phyloP scores from a whole-genome alignment of 1,284 basidiomycete species.

The Malassezia brasiliensis region DNA sequence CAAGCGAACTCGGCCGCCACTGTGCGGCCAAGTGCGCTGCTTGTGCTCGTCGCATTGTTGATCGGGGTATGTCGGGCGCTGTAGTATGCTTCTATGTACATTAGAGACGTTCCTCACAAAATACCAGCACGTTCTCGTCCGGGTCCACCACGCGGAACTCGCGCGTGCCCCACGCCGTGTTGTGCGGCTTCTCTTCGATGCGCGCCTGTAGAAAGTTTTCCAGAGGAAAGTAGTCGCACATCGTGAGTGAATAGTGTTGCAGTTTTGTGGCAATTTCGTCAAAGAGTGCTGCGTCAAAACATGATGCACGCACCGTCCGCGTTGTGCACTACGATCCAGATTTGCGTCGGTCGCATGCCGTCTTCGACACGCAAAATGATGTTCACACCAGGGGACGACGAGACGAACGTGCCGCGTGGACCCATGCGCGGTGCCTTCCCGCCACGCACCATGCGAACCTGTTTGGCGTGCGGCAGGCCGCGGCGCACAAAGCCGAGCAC shows the following conservation, averaged over 20 bases:
- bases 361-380: constrained; percentile 2
- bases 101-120: constrained; percentile 12
- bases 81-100: neutral
- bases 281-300: constrained; percentile 7
- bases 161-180: constrained; percentile 29
- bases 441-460: constrained; percentile 8
- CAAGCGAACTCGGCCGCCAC: neutral
- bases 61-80: neutral
- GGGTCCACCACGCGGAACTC: constrained; percentile 31
- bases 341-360: neutral
- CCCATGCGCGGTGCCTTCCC: neutral
- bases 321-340: constrained; percentile 5
- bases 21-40: neutral
- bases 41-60: neutral
- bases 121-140: constrained; percentile 30
- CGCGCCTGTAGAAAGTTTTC: constrained; percentile 23
- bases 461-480: neutral
- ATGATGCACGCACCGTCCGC: neutral
- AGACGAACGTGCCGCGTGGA: neutral
- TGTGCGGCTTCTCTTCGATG: constrained; percentile 25
- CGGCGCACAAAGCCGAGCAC: constrained; percentile 6
- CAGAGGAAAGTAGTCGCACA: constrained; percentile 29
- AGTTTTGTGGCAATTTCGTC: constrained; percentile 4
- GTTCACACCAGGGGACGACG: constrained; percentile 2
- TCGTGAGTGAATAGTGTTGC: neutral